Conservation (phyloP, 139 green algal species). For the Eudorina sp. region DNA sequence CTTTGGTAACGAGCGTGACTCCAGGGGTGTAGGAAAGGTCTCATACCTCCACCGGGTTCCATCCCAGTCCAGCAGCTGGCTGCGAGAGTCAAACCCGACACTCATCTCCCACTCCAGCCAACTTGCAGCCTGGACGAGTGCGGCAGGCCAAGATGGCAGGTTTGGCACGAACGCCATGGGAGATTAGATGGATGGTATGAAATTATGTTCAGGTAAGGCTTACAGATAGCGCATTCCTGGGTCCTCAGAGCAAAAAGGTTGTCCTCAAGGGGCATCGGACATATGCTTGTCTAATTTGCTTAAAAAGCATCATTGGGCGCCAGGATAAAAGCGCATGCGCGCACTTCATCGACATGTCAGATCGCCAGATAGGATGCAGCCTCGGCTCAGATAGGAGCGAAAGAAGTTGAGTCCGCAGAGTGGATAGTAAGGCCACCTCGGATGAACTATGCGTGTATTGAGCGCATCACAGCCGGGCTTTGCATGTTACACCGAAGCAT, state of each 20-base stretch:
- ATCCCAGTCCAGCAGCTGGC: conserved; percentile 56
- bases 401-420: conserved; percentile 54
- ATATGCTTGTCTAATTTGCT: conserved; percentile 47
- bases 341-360: neutral
- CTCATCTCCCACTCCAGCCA: conserved; percentile 69
- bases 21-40: neutral
- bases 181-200: too few species aligned
- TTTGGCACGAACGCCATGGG: too few species aligned
- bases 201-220: too few species aligned
- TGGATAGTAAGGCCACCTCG: conserved; percentile 40
- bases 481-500: neutral
- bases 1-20: neutral
- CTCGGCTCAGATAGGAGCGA: conserved; percentile 70
- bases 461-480: conserved; percentile 55
- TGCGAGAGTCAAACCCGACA: conserved; percentile 55
- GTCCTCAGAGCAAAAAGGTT: conserved; percentile 31
- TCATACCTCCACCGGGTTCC: conserved; percentile 47
- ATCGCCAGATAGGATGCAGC: neutral
- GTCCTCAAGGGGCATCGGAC: conserved; percentile 11
- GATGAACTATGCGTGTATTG: conserved; percentile 64
- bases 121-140: conserved; percentile 54
- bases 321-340: neutral
- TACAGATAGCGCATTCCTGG: neutral
- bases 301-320: conserved; percentile 12
- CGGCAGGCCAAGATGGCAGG: too few species aligned